Conservation (phyloP, 164 flowering plant species). For the Berberis vulgaris region DNA sequence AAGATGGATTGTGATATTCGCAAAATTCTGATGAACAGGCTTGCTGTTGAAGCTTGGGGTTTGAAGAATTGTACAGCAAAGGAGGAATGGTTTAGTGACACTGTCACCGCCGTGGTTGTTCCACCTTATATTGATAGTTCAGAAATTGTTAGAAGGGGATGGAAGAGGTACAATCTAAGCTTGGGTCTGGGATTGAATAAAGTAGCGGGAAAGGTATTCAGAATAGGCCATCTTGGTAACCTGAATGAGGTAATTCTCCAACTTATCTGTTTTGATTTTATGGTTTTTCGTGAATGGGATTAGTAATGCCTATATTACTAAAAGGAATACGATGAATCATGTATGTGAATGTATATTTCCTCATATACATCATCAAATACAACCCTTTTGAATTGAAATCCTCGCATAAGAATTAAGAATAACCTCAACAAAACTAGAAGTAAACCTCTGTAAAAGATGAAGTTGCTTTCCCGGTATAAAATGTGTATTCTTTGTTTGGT, state of each 20-base stretch:
- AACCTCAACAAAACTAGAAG: neutral
- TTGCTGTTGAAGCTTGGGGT: slow-evolving; percentile 98
- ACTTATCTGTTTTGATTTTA: neutral
- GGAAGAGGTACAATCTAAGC: slow-evolving; percentile 93
- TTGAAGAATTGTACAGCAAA: slow-evolving; percentile 89
- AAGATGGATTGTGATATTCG: neutral
- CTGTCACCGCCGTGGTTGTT: slow-evolving; percentile 91
- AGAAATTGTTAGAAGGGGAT: slow-evolving; percentile 76
- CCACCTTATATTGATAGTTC: slow-evolving; percentile 83
- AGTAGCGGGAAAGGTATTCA: slow-evolving; percentile 94
- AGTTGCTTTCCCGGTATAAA: neutral
- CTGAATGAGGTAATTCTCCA: slow-evolving; percentile 62
- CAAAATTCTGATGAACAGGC: slow-evolving; percentile 32
- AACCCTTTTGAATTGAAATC: too few relatives aligned
- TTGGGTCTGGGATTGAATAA: slow-evolving; percentile 94
- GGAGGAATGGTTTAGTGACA: slow-evolving; percentile 93
- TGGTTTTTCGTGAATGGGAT: too few relatives aligned
- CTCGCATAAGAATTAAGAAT: too few relatives aligned
- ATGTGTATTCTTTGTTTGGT: neutral
- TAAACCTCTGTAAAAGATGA: neutral
- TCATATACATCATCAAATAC: too few relatives aligned
- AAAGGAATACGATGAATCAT: too few relatives aligned
- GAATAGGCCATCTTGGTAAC: slow-evolving; percentile 98
- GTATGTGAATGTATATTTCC: too few relatives aligned
- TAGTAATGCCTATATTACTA: too few relatives aligned